Base-by-base conservation (phyloP, 495 filamentous ascomycete genomes). In the Neurospora sp. region DNA sequence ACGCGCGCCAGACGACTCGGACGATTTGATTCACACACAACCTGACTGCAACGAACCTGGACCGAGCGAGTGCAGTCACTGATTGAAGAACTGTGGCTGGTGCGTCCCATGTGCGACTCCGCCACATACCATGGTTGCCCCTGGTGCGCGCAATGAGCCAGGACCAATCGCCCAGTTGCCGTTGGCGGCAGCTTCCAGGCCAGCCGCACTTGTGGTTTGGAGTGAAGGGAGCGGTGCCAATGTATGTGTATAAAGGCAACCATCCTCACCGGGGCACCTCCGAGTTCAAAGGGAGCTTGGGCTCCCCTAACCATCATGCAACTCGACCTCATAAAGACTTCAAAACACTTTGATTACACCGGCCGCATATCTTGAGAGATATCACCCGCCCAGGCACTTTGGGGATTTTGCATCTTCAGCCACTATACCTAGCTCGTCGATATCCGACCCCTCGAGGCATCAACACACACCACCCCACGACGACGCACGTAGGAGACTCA, bases 301-400 rank as follows among this genome's bases (percentile, higher is more conserved):
- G 72, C 59, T 71, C 72, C 40, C 69, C 54, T 44, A 23, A 41
- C 54, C 74, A 75, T 70, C 42, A 75, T 75, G 74, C 74, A 48
- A 48, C 72, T 75, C 69, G 20, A 46, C 69, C 39, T 40, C 37
- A 7, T 35, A 62, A 70, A 73, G 14, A 48, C 38, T 69, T 41
- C 31, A 72, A 73, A 39, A 42, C 44, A 72, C 54, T 66, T 66
- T 35, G 27, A 66, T 66, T 66, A 66, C 27, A 66, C 54, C 54
- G 54, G 54, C 11, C 54, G 54, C 54, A 66, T 66, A 66, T 66
- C 54, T 66, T 66, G 54, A 66, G 14, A 66, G 54, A 35, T 66
- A 66, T 66, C 27, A 66, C 12, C 35, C 14, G 54, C 27, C 54
- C 54, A 66, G 31, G 54, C 54, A 66, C 27, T 66, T 66, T 66